Conservation (phyloP, 176 grass and related monocot genomes). For the Panicum miliaceum region DNA sequence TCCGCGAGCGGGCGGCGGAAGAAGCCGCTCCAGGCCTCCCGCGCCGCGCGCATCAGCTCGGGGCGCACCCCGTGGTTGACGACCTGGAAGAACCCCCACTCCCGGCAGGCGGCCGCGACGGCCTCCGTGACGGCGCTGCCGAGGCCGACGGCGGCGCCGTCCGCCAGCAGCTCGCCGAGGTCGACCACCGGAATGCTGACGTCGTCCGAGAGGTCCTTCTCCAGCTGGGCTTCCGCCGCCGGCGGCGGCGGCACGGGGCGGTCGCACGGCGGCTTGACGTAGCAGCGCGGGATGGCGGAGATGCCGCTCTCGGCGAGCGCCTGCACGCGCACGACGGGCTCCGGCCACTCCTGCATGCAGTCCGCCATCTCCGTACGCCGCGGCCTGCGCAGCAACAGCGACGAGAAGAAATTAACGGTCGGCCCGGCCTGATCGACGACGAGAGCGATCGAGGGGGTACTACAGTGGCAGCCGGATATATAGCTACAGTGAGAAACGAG, state of each 20-base stretch:
- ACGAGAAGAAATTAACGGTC: not conserved
- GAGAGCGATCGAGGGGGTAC: not conserved
- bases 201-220: not conserved
- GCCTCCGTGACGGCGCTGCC: conserved; percentile 36
- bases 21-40: conserved; percentile 74
- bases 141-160: not conserved
- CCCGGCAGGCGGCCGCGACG: conserved; percentile 61
- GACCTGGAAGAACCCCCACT: conserved; percentile 92
- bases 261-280: conserved; percentile 74
- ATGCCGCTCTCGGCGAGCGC: conserved; percentile 72
- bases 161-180: conserved; percentile 50
- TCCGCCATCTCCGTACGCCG: conserved; percentile 29
- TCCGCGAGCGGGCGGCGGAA: conserved; percentile 60
- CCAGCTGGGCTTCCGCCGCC: not conserved
- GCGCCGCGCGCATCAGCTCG: conserved; percentile 56
- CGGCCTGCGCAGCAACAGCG: conserved; percentile 26
- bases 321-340: conserved; percentile 76
- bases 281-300: conserved; percentile 61
- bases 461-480: not conserved
- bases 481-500: conserved; percentile 13
- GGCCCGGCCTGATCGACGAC: not conserved
- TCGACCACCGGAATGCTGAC: conserved; percentile 74
- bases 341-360: conserved; percentile 77
- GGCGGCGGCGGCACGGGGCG: conserved; percentile 32
- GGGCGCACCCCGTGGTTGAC: conserved; percentile 76